Evolutionary conservation across 78 protist species (phyloP).

Genomic region (Dictyostelium discoideum): DNA sequence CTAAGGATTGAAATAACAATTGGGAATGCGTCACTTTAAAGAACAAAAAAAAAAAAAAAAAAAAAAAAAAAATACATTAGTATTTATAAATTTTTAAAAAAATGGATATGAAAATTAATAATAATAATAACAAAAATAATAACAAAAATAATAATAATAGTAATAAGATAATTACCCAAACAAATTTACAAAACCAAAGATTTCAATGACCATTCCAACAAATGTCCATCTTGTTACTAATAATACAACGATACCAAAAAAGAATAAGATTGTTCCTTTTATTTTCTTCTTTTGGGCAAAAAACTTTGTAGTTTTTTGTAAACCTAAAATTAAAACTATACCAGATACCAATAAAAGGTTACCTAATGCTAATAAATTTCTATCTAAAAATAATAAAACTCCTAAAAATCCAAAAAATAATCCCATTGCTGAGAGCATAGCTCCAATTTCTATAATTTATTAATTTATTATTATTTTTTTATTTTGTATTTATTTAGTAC

Average conservation of each 20-base stretch:
- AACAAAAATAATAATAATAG: background rate
- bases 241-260: conserved; percentile 82
- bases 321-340: conserved; percentile 79
- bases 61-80: background rate
- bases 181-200: conserved; percentile 88
- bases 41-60: background rate
- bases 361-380: conserved; percentile 88
- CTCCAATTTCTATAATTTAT: conserved; percentile 84
- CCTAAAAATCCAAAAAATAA: conserved; percentile 84
- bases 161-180: conserved; percentile 77
- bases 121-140: background rate
- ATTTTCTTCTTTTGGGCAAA: conserved; percentile 84
- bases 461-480: too few relatives aligned
- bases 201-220: conserved; percentile 73
- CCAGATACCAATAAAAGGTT: conserved; percentile 89
- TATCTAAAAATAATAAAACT: conserved; percentile 85
- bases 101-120: too few relatives aligned
- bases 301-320: conserved; percentile 59
- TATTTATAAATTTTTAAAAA: background rate
- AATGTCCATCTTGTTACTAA: conserved; percentile 74
- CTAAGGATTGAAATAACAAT: conserved; percentile 70
- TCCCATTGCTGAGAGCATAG: conserved; percentile 87
- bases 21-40: conserved; percentile 78
- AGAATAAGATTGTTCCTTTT: conserved; percentile 86
- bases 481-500: background rate